Evolutionary conservation across 495 filamentous ascomycete species (phyloP).

Genomic region (Clavariopsis aquatica): DNA sequence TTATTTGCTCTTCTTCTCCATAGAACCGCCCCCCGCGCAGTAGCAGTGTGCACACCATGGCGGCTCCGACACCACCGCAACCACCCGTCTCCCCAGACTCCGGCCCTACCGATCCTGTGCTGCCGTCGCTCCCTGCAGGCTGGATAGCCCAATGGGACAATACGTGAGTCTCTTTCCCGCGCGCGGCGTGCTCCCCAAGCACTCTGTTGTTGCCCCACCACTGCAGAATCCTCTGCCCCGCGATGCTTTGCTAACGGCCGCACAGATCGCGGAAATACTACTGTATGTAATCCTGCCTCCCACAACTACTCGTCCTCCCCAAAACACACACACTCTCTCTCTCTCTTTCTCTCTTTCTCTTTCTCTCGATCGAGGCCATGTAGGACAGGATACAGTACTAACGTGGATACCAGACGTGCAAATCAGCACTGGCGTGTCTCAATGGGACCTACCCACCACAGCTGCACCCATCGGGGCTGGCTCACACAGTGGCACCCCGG

Average conservation of each 20-base stretch:
- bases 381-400: slow-evolving; percentile 3
- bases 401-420: slow-evolving; percentile 38
- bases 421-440: slow-evolving; percentile 47
- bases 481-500: slow-evolving; percentile 42
- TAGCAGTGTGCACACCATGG: slow-evolving; percentile 20
- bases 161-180: slow-evolving; percentile 16
- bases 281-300: slow-evolving; percentile 22
- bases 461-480: slow-evolving; percentile 39
- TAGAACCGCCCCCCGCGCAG: background rate
- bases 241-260: slow-evolving; percentile 1
- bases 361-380: background rate
- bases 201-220: slow-evolving; percentile 5
- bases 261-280: slow-evolving; percentile 41
- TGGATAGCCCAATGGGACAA: slow-evolving; percentile 43
- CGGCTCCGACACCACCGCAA: slow-evolving; percentile 33
- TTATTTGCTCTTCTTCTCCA: background rate
- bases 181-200: background rate
- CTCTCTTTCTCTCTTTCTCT: background rate
- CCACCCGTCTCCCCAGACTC: slow-evolving; percentile 35
- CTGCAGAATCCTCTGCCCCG: background rate
- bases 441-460: slow-evolving; percentile 47
- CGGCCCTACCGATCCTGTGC: slow-evolving; percentile 33
- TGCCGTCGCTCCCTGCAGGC: slow-evolving; percentile 34
- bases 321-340: no score
- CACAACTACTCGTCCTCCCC: background rate